Percentiles rank a stretch among this genome's conserved stretches.
Conservation (phyloP, 2,329 filamentous ascomycete genomes). For the Penicillium sp. region DNA sequence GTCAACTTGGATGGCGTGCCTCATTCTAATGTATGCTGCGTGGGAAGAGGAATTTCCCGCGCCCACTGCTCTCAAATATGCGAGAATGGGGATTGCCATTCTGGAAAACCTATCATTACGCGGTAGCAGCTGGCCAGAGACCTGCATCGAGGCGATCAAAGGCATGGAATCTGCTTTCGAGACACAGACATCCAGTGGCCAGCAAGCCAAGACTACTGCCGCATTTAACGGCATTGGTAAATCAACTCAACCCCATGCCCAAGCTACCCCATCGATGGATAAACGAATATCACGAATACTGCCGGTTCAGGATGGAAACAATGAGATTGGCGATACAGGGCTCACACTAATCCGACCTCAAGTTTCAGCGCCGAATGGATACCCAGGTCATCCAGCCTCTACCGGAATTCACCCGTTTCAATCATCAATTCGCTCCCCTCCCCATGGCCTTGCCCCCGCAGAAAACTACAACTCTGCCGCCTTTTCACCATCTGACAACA, state of each 20-base stretch:
- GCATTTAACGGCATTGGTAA: neutral
- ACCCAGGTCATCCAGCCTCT: neutral
- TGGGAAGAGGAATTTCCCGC: slow-evolving; percentile 47
- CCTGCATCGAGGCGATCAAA: slow-evolving; percentile 41
- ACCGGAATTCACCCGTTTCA: neutral
- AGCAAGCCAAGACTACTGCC: neutral
- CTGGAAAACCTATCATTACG: slow-evolving; percentile 36
- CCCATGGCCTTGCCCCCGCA: neutral
- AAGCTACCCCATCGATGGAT: neutral
- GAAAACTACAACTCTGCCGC: slow-evolving; percentile 2
- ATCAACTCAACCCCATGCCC: neutral
- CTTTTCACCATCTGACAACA: neutral
- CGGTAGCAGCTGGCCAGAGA: slow-evolving; percentile 41
- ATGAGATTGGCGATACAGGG: neutral
- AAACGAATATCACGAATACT: neutral
- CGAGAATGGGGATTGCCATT: slow-evolving; percentile 31
- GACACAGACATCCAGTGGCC: neutral
- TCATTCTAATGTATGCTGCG: slow-evolving; percentile 53
- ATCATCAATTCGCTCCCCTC: neutral
- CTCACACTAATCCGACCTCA: neutral
- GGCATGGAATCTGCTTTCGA: slow-evolving; percentile 35
- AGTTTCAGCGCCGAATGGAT: neutral
- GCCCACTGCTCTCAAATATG: slow-evolving; percentile 43
- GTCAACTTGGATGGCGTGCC: slow-evolving; percentile 55
- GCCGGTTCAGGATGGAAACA: neutral